Conservation (phyloP, 176 grass and related monocot genomes). For the Ampelocalamus luodianensis region DNA sequence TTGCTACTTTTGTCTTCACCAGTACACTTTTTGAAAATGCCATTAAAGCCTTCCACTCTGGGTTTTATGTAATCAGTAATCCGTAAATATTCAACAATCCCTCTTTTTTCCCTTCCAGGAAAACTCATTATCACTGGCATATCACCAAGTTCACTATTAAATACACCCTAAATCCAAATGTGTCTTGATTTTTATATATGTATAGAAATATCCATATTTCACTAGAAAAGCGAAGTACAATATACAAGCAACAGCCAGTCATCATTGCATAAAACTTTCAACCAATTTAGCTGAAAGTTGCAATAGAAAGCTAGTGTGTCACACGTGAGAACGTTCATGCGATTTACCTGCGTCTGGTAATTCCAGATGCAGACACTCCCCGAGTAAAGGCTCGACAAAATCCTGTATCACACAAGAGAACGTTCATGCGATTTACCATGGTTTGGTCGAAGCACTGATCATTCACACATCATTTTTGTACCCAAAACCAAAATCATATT, state of each 20-base stretch:
- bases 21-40: not conserved
- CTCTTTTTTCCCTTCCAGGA: not conserved
- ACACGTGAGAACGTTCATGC: not conserved
- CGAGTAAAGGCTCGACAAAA: constrained; percentile 90
- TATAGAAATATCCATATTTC: not conserved
- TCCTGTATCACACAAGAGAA: constrained; percentile 58
- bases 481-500: not conserved
- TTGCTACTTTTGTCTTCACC: not conserved
- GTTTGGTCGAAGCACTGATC: not conserved
- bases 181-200: not conserved
- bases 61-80: constrained; percentile 10
- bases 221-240: constrained; percentile 1
- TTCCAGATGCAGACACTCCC: constrained; percentile 98
- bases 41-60: constrained; percentile 22
- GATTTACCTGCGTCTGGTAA: constrained; percentile 87
- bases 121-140: not conserved
- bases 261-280: not conserved
- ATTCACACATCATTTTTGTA: not conserved
- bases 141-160: constrained; percentile 4
- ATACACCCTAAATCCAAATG: not conserved
- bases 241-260: not conserved
- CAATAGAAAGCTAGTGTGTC: not conserved
- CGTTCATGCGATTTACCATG: constrained; percentile 7
- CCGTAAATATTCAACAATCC: not conserved
- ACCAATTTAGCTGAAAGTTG: constrained; percentile 27